Evolutionary conservation across 805 yeast species (phyloP).

Genomic region (Monosporozyma solicola): DNA sequence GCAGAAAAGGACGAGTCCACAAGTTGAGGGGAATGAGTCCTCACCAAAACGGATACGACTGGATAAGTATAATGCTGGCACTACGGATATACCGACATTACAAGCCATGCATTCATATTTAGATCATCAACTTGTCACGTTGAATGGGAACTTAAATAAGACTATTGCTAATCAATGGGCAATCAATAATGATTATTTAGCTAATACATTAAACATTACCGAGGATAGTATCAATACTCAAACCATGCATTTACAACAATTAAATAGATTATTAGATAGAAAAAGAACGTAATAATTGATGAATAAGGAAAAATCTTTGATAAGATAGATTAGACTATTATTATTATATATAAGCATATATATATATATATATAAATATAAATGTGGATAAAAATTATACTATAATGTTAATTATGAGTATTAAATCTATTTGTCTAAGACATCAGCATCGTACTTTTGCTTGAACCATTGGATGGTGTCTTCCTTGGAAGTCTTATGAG

Average conservation of each 20-base stretch:
- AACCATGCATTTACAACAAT: conserved; percentile 35
- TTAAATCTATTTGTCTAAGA: conserved; percentile 56
- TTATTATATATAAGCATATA: neutral
- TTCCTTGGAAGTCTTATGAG: conserved; percentile 85
- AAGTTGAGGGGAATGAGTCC: neutral
- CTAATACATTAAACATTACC: conserved; percentile 23
- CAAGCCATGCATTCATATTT: conserved; percentile 19
- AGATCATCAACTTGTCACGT: conserved; percentile 30
- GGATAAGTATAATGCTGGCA: conserved; percentile 1
- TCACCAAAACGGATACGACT: neutral
- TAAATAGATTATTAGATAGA: conserved; percentile 35
- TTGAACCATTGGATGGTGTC: conserved; percentile 98
- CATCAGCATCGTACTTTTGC: conserved; percentile 99
- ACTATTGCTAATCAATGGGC: conserved; percentile 32
- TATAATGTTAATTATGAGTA: neutral
- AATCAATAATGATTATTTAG: conserved; percentile 29
- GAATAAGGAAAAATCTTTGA: conserved; percentile 38
- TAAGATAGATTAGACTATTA: conserved; percentile 23
- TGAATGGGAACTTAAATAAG: conserved; percentile 30
- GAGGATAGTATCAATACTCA: conserved; percentile 31
- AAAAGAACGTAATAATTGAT: conserved; percentile 34
- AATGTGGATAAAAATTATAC: conserved; percentile 1
- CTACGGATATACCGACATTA: neutral
- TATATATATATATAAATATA: conserved; percentile 1
- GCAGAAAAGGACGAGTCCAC: neutral